A percentile compares a stretch with the other conserved stretches of the same genome.
These are phyloP conservation scores for Hypoxylon subgilvum DNA, from an alignment of 495 filamentous ascomycete species.

Conservation along the genomic window DNA sequence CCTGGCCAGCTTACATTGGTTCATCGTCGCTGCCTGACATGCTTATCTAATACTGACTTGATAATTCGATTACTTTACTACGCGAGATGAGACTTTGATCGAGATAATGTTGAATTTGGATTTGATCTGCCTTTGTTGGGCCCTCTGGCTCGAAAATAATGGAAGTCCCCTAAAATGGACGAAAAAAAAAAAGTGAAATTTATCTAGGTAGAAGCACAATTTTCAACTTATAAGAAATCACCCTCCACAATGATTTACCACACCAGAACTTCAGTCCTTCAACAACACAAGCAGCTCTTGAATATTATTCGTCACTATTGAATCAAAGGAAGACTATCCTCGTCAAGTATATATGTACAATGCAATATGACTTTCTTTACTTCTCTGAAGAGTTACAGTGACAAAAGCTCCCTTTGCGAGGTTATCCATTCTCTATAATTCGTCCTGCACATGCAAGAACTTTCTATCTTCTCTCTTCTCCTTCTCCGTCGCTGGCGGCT, in stretches of 20 bases:
- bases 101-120: too few relatives aligned
- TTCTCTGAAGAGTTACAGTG: conserved; percentile 9
- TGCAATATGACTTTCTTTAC: conserved; percentile 26
- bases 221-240: too few relatives aligned
- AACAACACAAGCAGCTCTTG: too few relatives aligned
- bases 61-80: too few relatives aligned
- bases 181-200: too few relatives aligned
- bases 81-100: too few relatives aligned
- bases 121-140: too few relatives aligned
- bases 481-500: conserved; percentile 90
- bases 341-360: conserved; percentile 55
- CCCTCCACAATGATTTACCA: too few relatives aligned
- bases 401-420: conserved; percentile 11
- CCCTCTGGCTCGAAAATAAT: too few relatives aligned
- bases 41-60: conserved; percentile 4
- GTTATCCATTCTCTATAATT: conserved; percentile 62
- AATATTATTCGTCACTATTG: conserved; percentile 21
- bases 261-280: too few relatives aligned
- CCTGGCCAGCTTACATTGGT: conserved; percentile 43
- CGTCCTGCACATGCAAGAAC: conserved; percentile 91
- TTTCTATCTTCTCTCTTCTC: conserved; percentile 95
- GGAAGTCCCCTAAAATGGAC: too few relatives aligned
- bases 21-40: conserved; percentile 51
- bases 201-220: too few relatives aligned
- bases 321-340: conserved; percentile 39